Conservation (phyloP, 2,329 filamentous ascomycete genomes). For the Monascus ruber region DNA sequence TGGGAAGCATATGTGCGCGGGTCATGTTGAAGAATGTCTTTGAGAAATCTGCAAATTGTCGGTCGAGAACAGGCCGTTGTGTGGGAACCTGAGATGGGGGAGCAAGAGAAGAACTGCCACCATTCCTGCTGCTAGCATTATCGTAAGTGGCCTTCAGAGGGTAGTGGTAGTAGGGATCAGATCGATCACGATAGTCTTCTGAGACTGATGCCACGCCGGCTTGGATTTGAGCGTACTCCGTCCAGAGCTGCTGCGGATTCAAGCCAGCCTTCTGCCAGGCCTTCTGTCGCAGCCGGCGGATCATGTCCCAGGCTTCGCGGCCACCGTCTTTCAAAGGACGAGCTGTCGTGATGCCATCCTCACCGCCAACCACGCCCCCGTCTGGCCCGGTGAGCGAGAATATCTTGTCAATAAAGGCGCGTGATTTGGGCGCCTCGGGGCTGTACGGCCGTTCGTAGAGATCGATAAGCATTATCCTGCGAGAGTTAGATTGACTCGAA, state of each 20-base stretch:
- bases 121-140: neutral
- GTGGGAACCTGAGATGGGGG: neutral
- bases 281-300: constrained; percentile 35
- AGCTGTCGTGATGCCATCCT: constrained; percentile 33
- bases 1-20: constrained; percentile 17
- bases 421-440: constrained; percentile 33
- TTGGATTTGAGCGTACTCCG: constrained; percentile 33
- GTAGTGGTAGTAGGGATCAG: neutral
- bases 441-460: constrained; percentile 37
- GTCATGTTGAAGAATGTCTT: constrained; percentile 26
- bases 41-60: constrained; percentile 20
- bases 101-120: neutral
- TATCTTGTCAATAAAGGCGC: constrained; percentile 36
- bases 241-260: constrained; percentile 36
- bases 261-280: constrained; percentile 39
- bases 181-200: neutral
- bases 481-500: neutral
- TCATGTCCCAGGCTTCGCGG: constrained; percentile 39
- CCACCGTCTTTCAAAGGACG: constrained; percentile 36
- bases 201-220: constrained; percentile 18
- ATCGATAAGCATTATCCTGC: constrained; percentile 38
- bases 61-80: constrained; percentile 1
- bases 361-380: constrained; percentile 34
- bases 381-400: constrained; percentile 36
- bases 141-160: constrained; percentile 1